A percentile compares a stretch with the other conserved stretches of the same genome.
Evolutionary conservation across 2,329 filamentous ascomycete species (phyloP).

Genomic region (Ascochyta rabiei): DNA sequence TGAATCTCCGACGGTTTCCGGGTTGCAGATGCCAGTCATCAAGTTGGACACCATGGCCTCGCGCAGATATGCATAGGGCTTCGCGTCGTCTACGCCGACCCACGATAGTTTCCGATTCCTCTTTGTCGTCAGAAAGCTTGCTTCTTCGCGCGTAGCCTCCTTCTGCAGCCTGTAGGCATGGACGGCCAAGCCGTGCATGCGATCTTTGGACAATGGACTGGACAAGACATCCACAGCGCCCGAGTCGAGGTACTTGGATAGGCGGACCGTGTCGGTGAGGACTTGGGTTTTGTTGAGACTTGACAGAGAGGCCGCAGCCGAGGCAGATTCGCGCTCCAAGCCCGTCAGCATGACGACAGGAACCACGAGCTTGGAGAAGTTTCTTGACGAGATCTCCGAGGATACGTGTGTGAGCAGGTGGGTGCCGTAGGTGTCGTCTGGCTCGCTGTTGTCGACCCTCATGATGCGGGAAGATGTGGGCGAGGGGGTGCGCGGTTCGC

Average conservation of each 20-base stretch:
- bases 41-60: constrained; percentile 93
- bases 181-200: constrained; percentile 76
- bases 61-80: constrained; percentile 85
- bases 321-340: constrained; percentile 41
- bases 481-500: constrained; percentile 50
- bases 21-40: constrained; percentile 87
- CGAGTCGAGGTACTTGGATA: constrained; percentile 79
- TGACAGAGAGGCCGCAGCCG: constrained; percentile 40
- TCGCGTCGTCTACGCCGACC: constrained; percentile 84
- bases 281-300: constrained; percentile 45
- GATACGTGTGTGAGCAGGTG: constrained; percentile 51
- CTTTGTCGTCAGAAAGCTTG: constrained; percentile 72
- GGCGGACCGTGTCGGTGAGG: constrained; percentile 57
- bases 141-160: constrained; percentile 74
- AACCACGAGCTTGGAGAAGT: constrained; percentile 49
- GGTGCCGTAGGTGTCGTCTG: constrained; percentile 51
- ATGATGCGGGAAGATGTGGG: constrained; percentile 44
- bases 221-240: constrained; percentile 86
- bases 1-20: constrained; percentile 65
- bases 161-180: constrained; percentile 84
- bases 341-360: constrained; percentile 50
- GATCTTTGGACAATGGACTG: constrained; percentile 75
- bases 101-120: constrained; percentile 85
- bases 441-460: constrained; percentile 43
- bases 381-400: constrained; percentile 50